Percentiles rank a stretch among this genome's conserved stretches.
phyloP scores from a whole-genome alignment of 306 rosid species.

The Casuarina glauca region DNA sequence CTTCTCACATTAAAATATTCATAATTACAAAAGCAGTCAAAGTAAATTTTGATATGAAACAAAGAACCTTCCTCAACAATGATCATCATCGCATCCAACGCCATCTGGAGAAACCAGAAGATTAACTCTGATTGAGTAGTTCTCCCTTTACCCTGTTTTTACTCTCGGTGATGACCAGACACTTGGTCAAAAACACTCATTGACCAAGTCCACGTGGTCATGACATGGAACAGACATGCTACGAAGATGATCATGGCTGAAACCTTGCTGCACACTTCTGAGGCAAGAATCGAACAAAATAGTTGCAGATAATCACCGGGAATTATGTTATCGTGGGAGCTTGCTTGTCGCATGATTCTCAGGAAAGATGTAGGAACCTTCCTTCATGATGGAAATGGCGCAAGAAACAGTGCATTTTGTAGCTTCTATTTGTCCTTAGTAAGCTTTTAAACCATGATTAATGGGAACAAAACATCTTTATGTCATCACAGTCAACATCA shows the following conservation, averaged over 20 bases:
- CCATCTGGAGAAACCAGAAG: background rate
- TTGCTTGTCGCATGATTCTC: background rate
- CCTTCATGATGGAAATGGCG: constrained; percentile 20
- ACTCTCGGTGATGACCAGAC: background rate
- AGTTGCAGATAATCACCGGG: constrained; percentile 23
- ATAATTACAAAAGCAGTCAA: background rate
- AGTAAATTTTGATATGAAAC: background rate
- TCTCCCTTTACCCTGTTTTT: background rate
- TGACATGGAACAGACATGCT: background rate
- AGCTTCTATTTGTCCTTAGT: constrained; percentile 37
- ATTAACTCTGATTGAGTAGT: too few relatives aligned
- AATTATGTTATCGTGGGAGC: constrained; percentile 17
- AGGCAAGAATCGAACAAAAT: constrained; percentile 1
- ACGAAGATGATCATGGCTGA: background rate
- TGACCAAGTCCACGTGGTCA: background rate
- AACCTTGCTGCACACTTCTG: background rate
- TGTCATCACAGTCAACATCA: constrained; percentile 46
- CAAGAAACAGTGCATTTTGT: constrained; percentile 38
- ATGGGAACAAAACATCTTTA: constrained; percentile 36
- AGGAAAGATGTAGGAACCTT: constrained; percentile 60
- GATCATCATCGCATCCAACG: background rate
- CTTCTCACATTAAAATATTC: background rate
- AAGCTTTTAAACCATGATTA: constrained; percentile 18
- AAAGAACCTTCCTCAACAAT: background rate
- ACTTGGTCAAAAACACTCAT: background rate